Evolutionary conservation across 2,329 filamentous ascomycete genomes (phyloP), one percentile per base, ranked within the genome.

Genomic region (Diaporthe destruens): DNA sequence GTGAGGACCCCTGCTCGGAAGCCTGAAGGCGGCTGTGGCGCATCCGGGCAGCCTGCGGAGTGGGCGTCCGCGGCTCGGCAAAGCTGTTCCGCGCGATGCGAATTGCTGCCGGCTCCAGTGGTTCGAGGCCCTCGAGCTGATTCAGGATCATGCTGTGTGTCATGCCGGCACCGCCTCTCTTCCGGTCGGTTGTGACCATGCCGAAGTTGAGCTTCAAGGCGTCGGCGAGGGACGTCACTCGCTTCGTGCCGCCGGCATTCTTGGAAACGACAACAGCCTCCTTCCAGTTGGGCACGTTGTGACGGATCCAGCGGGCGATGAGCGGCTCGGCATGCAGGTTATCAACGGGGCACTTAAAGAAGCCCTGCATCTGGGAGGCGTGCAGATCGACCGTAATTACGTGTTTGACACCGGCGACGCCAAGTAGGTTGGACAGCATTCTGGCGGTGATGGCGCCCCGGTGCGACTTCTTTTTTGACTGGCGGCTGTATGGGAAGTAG

Each of bases 381-480:
- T 99, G 96, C 39, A 99, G 89, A 80, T 99, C 96, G 80, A 99
- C 93, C 20, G 96, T 99, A 79, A 99, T 95, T 81, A 99, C 94
- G 86, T 99, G 96, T 84, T 97, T 95, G 76, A 99, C 95, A 69
- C 96, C 96, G 67, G 96, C 96, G 72, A 99, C 93, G 74, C 93
- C 90, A 77, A 99, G 91, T 65, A 98, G 89, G 82, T 99, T 99
- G 74, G 96, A 96, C 69, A 99, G 89, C 95, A 99, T 98, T 77
- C 96, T 92, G 71, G 96, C 96, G 11, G 96, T 98, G 80, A 99
- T 98, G 73, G 96, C 95, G 67, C 96, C 96, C 76, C 96, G 91
- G 80, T 98, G 96, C 71, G 94, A 95, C 85, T 99, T 99, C 88
- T 98, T 98, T 88, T 99, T 99, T 72, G 96, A 98, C 83, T 99